Conservation (phyloP, 1,284 basidiomycete genomes). For the Sporisorium exsertum region DNA sequence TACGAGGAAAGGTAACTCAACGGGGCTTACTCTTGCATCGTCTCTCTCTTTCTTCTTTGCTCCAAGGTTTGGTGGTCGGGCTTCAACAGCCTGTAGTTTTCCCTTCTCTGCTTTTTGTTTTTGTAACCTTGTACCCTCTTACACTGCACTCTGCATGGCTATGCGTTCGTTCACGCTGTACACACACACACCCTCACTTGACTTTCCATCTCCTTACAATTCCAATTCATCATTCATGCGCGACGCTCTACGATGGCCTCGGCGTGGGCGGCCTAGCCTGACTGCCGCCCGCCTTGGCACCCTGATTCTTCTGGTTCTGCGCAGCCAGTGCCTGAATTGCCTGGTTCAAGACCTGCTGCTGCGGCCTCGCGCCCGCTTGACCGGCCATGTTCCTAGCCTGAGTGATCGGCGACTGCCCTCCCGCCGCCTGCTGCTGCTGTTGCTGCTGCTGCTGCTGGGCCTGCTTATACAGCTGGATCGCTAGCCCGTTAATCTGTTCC, state of each 20-base stretch:
- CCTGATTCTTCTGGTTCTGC: conserved; percentile 38
- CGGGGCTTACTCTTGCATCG: conserved; percentile 60
- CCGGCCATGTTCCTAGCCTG: neutral
- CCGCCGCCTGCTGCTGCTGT: conserved; percentile 1
- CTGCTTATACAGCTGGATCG: conserved; percentile 62
- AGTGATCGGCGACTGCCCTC: neutral
- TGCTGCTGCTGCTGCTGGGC: conserved; percentile 46
- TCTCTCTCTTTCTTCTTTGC: conserved; percentile 30
- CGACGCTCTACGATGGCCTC: neutral
- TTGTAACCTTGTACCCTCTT: neutral
- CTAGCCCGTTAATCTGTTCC: conserved; percentile 62
- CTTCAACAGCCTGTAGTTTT: conserved; percentile 48
- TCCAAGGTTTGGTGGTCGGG: neutral
- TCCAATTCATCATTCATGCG: neutral
- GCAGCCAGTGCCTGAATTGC: conserved; percentile 43
- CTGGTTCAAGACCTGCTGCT: conserved; percentile 45
- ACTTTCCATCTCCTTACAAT: too few species aligned
- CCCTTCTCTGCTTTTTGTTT: neutral
- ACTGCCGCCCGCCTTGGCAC: neutral
- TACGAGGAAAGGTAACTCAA: conserved; percentile 42
- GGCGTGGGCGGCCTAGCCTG: conserved; percentile 18
- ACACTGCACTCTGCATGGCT: neutral
- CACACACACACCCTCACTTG: neutral
- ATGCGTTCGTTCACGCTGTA: neutral
- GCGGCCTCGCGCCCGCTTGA: conserved; percentile 10